Percentiles rank a stretch among this genome's conserved stretches.
Evolutionary conservation across 345 rosid genomes (phyloP).

Genomic region (Erysimum cheiranthoides): DNA sequence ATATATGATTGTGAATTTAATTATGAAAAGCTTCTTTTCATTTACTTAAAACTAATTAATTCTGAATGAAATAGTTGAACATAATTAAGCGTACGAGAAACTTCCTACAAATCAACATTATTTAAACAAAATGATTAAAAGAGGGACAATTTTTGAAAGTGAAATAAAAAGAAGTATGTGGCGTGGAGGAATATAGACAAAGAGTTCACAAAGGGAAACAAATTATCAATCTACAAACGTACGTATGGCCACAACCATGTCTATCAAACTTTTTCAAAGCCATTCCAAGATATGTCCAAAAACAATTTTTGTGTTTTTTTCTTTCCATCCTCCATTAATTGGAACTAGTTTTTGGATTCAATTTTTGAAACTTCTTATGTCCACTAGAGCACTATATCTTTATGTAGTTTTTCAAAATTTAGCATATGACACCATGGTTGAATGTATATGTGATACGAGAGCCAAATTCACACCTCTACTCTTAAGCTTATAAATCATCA

Average conservation of each 20-base stretch:
- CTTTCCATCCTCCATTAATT: not conserved
- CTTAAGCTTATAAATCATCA: not conserved
- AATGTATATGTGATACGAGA: not conserved
- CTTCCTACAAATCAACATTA: constrained; percentile 18
- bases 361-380: constrained; percentile 5
- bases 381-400: constrained; percentile 4
- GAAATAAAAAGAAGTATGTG: constrained; percentile 40
- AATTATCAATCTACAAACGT: constrained; percentile 12
- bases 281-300: constrained; percentile 26
- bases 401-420: not conserved
- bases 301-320: not conserved
- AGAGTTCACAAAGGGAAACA: constrained; percentile 7
- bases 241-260: constrained; percentile 40
- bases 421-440: constrained; percentile 8
- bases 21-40: not conserved
- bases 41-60: not conserved
- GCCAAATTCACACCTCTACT: not conserved
- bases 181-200: constrained; percentile 26
- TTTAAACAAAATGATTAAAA: not conserved
- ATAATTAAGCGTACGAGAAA: not conserved
- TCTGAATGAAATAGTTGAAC: not conserved
- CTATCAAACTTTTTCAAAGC: constrained; percentile 30
- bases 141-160: constrained; percentile 18
- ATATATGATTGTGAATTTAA: not conserved
- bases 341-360: constrained; percentile 1